These are phyloP conservation scores for Podaxis sp. DNA, from an alignment of 768 basidiomycete genomes.

Conservation along the genomic window DNA sequence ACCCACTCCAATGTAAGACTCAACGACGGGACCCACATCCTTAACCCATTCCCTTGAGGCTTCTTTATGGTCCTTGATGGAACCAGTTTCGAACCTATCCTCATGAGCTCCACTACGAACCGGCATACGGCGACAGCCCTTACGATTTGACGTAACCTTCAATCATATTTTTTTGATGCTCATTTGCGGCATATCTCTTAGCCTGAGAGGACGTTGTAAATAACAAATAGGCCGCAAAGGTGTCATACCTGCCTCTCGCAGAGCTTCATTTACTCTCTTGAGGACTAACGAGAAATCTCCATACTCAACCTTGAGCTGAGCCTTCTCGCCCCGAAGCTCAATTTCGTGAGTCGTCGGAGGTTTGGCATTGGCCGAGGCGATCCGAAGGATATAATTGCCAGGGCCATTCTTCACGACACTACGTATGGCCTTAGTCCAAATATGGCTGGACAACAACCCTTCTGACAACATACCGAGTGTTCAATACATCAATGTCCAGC, in stretches of 20 bases:
- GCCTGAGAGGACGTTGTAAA: conserved; percentile 40
- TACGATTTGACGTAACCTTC: conserved; percentile 77
- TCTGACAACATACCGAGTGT: conserved; percentile 58
- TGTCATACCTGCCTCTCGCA: conserved; percentile 45
- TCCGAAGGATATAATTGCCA: conserved; percentile 60
- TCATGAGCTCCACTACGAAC: neutral
- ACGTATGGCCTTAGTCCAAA: neutral
- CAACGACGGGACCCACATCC: conserved; percentile 83
- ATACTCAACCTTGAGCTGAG: conserved; percentile 61
- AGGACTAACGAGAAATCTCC: conserved; percentile 70
- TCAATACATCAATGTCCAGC: conserved; percentile 69
- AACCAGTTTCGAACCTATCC: conserved; percentile 69
- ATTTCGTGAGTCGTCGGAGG: conserved; percentile 41
- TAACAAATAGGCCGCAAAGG: neutral
- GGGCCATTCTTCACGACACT: conserved; percentile 70
- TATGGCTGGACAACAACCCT: neutral
- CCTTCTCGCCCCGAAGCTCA: conserved; percentile 33
- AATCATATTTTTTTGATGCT: conserved; percentile 69
- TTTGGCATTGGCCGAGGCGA: conserved; percentile 61
- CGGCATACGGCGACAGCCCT: conserved; percentile 14
- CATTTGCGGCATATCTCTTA: conserved; percentile 68
- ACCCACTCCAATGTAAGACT: conserved; percentile 74
- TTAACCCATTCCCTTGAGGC: conserved; percentile 81
- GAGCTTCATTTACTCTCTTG: conserved; percentile 45
- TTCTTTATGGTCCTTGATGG: conserved; percentile 74